Base-by-base conservation (phyloP, 805 yeast genomes). In the Starmerella bombicola region DNA sequence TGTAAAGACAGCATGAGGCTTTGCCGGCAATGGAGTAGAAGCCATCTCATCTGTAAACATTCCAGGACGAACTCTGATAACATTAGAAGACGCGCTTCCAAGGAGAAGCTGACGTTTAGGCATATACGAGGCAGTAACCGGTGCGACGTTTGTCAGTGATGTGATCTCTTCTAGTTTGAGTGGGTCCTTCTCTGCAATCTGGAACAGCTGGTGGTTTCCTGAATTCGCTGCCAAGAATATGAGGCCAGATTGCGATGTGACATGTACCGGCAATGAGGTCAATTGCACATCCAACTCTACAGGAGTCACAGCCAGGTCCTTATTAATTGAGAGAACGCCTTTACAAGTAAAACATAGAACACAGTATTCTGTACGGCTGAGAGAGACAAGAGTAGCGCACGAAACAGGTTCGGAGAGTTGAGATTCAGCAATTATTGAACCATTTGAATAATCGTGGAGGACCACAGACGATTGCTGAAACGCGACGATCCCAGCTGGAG, bases 401-500 rank as follows among this genome's bases (percentile, higher is more conserved):
- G 15, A 8, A 15, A 16, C 9, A 13, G 9, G 17, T 9, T 24
- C 28, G 12, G 28, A 13, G 9, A 24, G 13, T 9, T 13, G 9
- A 24, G 13, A 13, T 13, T 24, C 13, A 24, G 28, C 28, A 10
- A 10, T 24, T 10, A 24, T 13, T 24, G 9, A 9, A 24, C 28
- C 28, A 24, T 24, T 24, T 9, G 13, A 10, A 9, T 10, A 9
- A 29, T 29, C 32, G 8, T 17, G 17, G 32, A 10, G 15, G 18
- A 9, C 9, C 9, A 16, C 32, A 10, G 9, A 9, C 15, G 9
- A 10, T 9, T 71, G 67, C 8, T 80, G 70, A 45, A 85, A 76
- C 2, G 82, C 64, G 1, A 88, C 48, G 0, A 79, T 66, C 1
- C 93, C 93, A 1, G 78, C 70, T 0, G 95, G 95, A 13, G 85